phyloP scores from a whole-genome alignment of 106 monocot species.

The Dactylorhiza incarnata region DNA sequence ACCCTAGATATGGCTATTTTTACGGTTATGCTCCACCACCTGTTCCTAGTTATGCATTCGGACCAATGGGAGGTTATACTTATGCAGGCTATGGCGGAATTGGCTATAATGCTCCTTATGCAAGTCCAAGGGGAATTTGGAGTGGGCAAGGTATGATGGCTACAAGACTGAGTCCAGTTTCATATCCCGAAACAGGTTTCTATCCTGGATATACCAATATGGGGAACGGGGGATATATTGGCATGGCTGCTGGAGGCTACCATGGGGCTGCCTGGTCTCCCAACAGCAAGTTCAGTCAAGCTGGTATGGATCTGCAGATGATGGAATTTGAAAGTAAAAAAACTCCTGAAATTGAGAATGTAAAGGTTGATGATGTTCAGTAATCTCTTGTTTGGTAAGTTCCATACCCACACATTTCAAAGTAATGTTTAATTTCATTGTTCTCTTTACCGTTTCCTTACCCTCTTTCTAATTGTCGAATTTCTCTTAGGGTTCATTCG shows the following conservation, averaged over 20 bases:
- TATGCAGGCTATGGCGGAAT: conserved; percentile 28
- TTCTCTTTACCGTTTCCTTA: background rate
- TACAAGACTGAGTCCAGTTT: conserved; percentile 15
- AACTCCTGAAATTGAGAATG: background rate
- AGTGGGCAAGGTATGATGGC: conserved; percentile 16
- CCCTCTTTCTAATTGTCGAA: background rate
- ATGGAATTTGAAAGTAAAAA: conserved; percentile 7
- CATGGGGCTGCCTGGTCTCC: background rate
- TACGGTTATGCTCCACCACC: conserved; percentile 14
- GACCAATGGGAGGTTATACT: conserved; percentile 19
- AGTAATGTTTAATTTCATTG: no score
- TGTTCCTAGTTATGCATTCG: conserved; percentile 20
- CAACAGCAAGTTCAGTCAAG: conserved; percentile 13
- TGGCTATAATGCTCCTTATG: conserved; percentile 22
- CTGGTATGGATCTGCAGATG: conserved; percentile 12
- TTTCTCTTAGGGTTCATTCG: background rate
- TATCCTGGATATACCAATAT: conserved; percentile 11
- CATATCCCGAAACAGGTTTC: background rate
- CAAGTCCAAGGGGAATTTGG: conserved; percentile 17
- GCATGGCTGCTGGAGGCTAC: conserved; percentile 17
- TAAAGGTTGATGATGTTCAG: conserved; percentile 21
- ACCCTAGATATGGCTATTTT: conserved; percentile 26
- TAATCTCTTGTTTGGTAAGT: conserved; percentile 21
- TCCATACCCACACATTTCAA: conserved; percentile 3
- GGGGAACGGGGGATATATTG: conserved; percentile 10